Evolutionary conservation across 2,329 filamentous ascomycete species (phyloP).

Genomic region (Huntiella abstrusa): DNA sequence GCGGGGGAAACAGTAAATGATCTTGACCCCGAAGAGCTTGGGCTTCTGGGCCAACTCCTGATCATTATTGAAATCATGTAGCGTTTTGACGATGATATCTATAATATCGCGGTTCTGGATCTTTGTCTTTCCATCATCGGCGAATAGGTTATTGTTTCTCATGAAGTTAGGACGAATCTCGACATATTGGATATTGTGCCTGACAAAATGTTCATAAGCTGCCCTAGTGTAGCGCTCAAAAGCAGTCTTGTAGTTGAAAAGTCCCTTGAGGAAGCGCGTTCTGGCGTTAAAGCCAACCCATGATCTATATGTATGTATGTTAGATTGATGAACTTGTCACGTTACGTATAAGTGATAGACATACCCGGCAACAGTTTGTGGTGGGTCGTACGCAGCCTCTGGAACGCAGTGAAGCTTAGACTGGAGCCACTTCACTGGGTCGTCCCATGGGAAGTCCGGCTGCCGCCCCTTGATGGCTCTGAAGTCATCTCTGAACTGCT

Average conservation of each 20-base stretch:
- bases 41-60: conserved; percentile 24
- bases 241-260: conserved; percentile 47
- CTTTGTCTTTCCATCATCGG: conserved; percentile 31
- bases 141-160: conserved; percentile 40
- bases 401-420: conserved; percentile 43
- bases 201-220: conserved; percentile 41
- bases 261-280: conserved; percentile 53
- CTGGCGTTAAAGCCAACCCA: conserved; percentile 48
- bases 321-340: neutral
- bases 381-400: conserved; percentile 35
- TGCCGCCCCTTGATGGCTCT: neutral
- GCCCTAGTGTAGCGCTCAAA: conserved; percentile 40
- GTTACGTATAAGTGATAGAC: neutral
- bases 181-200: conserved; percentile 50
- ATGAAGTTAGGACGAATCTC: conserved; percentile 55
- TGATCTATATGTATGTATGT: conserved; percentile 19
- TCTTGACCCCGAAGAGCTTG: conserved; percentile 41
- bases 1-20: conserved; percentile 53
- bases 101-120: conserved; percentile 42
- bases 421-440: conserved; percentile 29
- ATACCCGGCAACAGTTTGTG: conserved; percentile 35
- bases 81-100: conserved; percentile 36
- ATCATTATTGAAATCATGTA: conserved; percentile 16
- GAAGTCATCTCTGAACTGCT: neutral
- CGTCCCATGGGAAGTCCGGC: neutral